Evolutionary conservation across 371 early-diverging fungal genomes (phyloP), one percentile per base, ranked within the genome.

Genomic region (Mortierella sp.): DNA sequence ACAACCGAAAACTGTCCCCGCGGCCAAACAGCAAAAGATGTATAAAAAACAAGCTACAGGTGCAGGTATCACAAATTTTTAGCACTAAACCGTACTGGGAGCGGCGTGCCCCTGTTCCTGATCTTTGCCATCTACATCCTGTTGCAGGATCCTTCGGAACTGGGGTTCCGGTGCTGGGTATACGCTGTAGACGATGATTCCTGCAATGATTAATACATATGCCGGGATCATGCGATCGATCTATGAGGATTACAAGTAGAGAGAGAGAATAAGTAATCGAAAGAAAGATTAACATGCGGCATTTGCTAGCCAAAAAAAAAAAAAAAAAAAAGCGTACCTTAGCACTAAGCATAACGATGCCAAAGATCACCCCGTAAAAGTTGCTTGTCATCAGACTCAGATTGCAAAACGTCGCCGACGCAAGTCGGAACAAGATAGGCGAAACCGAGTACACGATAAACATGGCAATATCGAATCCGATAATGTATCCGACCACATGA

Each of bases 321-420:
- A 3, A 5, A 23, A 39, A 32, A 34, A 50, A 1, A 2, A 21
- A 24, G 17, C 7, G 31, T 57, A 64, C 64, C 57, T 70, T 73
- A 60, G 84, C 69, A 28, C 85, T 81, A 70, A 91, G 90, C 46
- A 92, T 70, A 61, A 85, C 80, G 48, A 90, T 64, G 21, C 90
- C 88, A 67, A 93, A 84, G 59, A 91, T 82, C 51, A 92, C 78
- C 6, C 88, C 86, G 65, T 90, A 93, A 54, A 93, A 90, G 68
- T 93, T 92, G 50, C 89, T 86, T 15, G 92, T 91, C 70, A 92
- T 64, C 31, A 93, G 67, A 24, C 91, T 91, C 54, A 93, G 64
- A 62, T 93, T 93, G 73, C 88, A 91, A 44, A 91, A 84, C 17
- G 91, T 84, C 0, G 93, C 91, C 39, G 90, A 89, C 48, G 85